Conservation (phyloP, 2,329 filamentous ascomycete species). For the Teratosphaeria pseudoeucalypti region DNA sequence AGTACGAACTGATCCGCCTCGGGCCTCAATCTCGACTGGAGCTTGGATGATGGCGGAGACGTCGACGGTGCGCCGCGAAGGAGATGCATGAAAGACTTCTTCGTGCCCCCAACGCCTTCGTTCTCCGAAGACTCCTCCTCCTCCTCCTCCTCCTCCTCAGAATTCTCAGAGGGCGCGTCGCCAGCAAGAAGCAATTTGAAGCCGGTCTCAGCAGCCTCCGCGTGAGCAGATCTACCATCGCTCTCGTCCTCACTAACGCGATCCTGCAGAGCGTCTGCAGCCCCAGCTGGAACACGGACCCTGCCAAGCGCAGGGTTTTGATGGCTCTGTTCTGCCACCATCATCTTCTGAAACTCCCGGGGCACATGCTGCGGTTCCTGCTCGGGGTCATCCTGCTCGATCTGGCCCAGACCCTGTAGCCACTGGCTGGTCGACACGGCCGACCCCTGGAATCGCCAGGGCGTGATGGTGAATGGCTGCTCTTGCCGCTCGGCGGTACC, state of each 20-base stretch:
- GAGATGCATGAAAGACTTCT: neutral
- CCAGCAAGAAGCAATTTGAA: slow-evolving; percentile 2
- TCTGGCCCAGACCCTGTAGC: slow-evolving; percentile 15
- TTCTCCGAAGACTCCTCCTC: neutral
- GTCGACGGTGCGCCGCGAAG: neutral
- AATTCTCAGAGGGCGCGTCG: slow-evolving; percentile 1
- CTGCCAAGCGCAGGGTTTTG: slow-evolving; percentile 5
- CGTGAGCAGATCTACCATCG: neutral
- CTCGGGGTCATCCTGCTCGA: slow-evolving; percentile 6
- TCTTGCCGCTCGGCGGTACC: neutral
- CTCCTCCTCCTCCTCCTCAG: slow-evolving; percentile 1
- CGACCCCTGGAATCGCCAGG: slow-evolving; percentile 8
- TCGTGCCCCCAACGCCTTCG: neutral
- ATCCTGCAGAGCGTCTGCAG: slow-evolving; percentile 2
- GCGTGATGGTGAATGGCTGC: slow-evolving; percentile 2
- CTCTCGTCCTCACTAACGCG: slow-evolving; percentile 2
- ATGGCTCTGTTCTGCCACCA: slow-evolving; percentile 4
- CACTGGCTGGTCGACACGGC: slow-evolving; percentile 13
- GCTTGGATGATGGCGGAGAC: neutral
- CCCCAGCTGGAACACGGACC: slow-evolving; percentile 11
- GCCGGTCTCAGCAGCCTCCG: neutral
- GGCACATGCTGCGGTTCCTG: slow-evolving; percentile 10
- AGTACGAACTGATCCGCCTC: neutral
- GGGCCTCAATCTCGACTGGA: neutral
- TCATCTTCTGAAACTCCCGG: slow-evolving; percentile 12